These are phyloP conservation scores for Heliocybe sulcata DNA, from an alignment of 1,284 basidiomycete genomes.

Conservation along the genomic window DNA sequence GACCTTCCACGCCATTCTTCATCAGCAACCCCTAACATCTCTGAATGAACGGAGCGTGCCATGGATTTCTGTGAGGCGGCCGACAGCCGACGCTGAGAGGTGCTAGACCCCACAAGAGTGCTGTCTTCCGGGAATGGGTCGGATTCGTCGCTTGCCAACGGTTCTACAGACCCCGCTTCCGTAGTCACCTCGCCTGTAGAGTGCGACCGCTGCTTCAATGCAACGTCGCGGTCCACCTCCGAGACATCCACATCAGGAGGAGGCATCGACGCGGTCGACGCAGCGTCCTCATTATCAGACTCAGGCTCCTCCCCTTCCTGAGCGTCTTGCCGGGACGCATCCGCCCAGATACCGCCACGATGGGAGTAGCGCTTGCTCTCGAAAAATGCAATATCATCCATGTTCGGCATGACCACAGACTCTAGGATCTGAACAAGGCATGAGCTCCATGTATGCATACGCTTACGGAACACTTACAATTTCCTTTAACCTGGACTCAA, in stretches of 20 bases:
- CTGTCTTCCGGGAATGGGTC: background rate
- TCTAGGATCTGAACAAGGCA: slow-evolving; percentile 68
- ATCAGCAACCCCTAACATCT: background rate
- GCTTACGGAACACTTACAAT: slow-evolving; percentile 54
- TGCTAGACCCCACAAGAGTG: background rate
- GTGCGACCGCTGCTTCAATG: background rate
- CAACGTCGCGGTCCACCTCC: background rate
- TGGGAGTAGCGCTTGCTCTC: slow-evolving; percentile 61
- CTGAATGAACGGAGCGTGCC: background rate
- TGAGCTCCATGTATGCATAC: background rate
- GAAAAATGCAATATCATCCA: slow-evolving; percentile 97
- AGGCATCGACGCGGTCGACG: slow-evolving; percentile 13
- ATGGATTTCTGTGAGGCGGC: background rate
- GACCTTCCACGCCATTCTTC: background rate
- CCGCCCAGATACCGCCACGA: slow-evolving; percentile 89
- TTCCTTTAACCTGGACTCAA: slow-evolving; percentile 85
- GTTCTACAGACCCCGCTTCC: background rate
- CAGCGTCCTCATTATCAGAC: slow-evolving; percentile 12
- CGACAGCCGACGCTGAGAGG: background rate
- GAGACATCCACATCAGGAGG: background rate
- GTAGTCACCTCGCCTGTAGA: background rate
- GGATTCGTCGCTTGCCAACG: background rate
- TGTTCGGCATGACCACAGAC: slow-evolving; percentile 91
- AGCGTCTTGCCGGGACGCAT: slow-evolving; percentile 48
- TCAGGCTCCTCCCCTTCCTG: slow-evolving; percentile 19